These are phyloP conservation scores for Kwoniella bestiolae DNA, from an alignment of 768 basidiomycete species.

Conservation along the genomic window DNA sequence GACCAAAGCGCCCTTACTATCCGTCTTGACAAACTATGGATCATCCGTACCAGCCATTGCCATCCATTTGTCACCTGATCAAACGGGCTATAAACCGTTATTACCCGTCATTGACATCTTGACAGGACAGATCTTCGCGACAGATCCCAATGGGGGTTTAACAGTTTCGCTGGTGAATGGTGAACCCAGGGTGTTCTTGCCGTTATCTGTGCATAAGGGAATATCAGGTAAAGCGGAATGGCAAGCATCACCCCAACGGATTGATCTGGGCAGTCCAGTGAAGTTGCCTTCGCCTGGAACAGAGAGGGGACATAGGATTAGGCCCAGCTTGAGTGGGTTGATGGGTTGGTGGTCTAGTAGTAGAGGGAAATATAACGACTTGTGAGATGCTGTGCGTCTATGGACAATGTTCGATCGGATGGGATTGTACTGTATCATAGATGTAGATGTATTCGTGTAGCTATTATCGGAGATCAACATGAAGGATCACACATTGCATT, in stretches of 20 bases:
- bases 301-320: slow-evolving; percentile 23
- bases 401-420: too few relatives aligned
- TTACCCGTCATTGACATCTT: slow-evolving; percentile 48
- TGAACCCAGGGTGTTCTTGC: slow-evolving; percentile 49
- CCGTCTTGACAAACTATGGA: slow-evolving; percentile 51
- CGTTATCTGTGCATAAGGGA: slow-evolving; percentile 30
- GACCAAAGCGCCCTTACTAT: slow-evolving; percentile 50
- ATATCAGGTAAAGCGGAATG: slow-evolving; percentile 18
- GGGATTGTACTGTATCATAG: too few relatives aligned
- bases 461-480: neutral
- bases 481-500: too few relatives aligned
- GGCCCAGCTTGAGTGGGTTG: slow-evolving; percentile 34
- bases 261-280: slow-evolving; percentile 3
- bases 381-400: too few relatives aligned
- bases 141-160: slow-evolving; percentile 42
- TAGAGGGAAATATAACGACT: slow-evolving; percentile 6
- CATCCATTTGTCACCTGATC: slow-evolving; percentile 27
- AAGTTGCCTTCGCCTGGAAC: slow-evolving; percentile 20
- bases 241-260: slow-evolving; percentile 3
- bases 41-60: slow-evolving; percentile 28
- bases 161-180: slow-evolving; percentile 40
- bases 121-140: slow-evolving; percentile 42
- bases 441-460: neutral
- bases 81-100: slow-evolving; percentile 44
- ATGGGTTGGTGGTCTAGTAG: slow-evolving; percentile 32